Evolutionary conservation across 2,329 filamentous ascomycete species (phyloP).

Genomic region (Colletotrichum chrysophilum): DNA sequence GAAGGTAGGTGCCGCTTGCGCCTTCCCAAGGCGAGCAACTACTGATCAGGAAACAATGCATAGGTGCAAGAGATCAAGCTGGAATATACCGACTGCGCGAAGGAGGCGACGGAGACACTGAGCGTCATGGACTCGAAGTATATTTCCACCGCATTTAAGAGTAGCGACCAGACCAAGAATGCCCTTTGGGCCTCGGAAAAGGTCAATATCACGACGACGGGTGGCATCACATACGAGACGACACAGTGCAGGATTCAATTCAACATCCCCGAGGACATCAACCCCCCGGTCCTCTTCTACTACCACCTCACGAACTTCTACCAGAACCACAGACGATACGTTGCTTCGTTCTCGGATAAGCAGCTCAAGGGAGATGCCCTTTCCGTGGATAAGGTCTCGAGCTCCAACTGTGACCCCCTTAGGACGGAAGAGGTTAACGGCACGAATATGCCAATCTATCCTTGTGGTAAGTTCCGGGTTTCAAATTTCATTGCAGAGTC

Average conservation of each 20-base stretch:
- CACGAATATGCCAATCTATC: constrained; percentile 79
- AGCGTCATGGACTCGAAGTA: constrained; percentile 59
- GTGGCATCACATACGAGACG: constrained; percentile 37
- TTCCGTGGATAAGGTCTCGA: constrained; percentile 62
- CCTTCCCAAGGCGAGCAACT: not conserved
- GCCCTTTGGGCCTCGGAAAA: constrained; percentile 48
- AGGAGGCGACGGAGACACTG: constrained; percentile 51
- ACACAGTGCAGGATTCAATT: constrained; percentile 78
- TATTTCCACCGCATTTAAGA: constrained; percentile 76
- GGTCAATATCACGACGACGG: constrained; percentile 44
- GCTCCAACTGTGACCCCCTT: constrained; percentile 79
- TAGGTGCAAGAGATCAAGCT: constrained; percentile 90
- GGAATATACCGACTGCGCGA: constrained; percentile 83
- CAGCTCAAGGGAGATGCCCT: constrained; percentile 79
- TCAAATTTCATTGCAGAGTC: not conserved
- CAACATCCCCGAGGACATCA: constrained; percentile 78
- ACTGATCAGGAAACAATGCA: not conserved
- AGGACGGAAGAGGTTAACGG: constrained; percentile 55
- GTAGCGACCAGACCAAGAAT: constrained; percentile 41
- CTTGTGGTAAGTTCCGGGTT: constrained; percentile 62
- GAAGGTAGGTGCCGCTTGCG: constrained; percentile 56
- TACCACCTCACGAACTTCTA: constrained; percentile 98
- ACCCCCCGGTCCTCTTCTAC: constrained; percentile 87
- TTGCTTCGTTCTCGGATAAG: constrained; percentile 82
- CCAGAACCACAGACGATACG: constrained; percentile 97